Evolutionary conservation across 2,329 filamentous ascomycete species (phyloP).

Genomic region (Colletotrichum sp.): DNA sequence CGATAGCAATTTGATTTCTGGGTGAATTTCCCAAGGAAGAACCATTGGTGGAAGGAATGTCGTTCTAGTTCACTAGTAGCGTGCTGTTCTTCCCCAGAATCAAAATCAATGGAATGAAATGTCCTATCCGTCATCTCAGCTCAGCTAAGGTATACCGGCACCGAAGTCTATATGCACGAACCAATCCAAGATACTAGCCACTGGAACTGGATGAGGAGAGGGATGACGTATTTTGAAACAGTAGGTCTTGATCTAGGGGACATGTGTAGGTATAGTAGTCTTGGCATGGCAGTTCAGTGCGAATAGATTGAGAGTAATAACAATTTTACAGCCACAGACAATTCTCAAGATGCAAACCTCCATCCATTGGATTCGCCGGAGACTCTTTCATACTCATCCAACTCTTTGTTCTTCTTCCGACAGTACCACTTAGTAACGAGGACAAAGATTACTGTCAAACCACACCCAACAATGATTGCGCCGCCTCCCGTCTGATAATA

Average conservation of each 20-base stretch:
- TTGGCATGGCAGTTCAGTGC: neutral
- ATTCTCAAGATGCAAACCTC: slow-evolving; percentile 1
- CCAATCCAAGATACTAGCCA: neutral
- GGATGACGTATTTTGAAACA: neutral
- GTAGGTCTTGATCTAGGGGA: neutral
- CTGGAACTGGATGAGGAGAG: neutral
- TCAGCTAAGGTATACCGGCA: neutral
- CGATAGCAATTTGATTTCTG: neutral
- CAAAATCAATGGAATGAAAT: neutral
- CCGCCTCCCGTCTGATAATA: slow-evolving; percentile 34
- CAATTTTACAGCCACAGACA: neutral
- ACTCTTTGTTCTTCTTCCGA: slow-evolving; percentile 27
- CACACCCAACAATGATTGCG: slow-evolving; percentile 30
- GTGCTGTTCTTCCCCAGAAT: neutral
- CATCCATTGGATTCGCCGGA: slow-evolving; percentile 9
- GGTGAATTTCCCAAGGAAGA: neutral
- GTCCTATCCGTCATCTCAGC: neutral
- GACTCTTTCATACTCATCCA: slow-evolving; percentile 23
- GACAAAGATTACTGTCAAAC: slow-evolving; percentile 23
- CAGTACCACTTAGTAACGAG: slow-evolving; percentile 27
- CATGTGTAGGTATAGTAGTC: neutral
- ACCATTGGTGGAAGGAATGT: neutral
- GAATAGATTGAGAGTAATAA: neutral
- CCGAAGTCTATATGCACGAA: neutral
- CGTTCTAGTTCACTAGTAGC: neutral